Evolutionary conservation across 2,329 filamentous ascomycete genomes (phyloP).

Genomic region (Madurella fahalii): DNA sequence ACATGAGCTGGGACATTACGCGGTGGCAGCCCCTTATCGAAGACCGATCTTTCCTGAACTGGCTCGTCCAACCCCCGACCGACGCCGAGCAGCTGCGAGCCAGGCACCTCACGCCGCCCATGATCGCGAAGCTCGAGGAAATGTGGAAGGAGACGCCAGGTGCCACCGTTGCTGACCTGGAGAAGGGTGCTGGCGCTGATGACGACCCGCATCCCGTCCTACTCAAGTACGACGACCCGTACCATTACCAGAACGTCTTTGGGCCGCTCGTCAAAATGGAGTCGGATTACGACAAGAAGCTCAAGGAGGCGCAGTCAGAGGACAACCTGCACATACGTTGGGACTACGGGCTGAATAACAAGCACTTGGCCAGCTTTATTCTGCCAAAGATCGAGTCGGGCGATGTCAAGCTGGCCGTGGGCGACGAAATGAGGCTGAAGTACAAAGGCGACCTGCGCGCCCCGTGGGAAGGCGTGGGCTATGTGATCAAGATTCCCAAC

Average conservation of each 20-base stretch:
- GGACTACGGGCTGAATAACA: constrained; percentile 95
- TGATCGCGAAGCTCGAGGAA: constrained; percentile 94
- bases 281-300: constrained; percentile 96
- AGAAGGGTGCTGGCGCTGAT: constrained; percentile 86
- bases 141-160: constrained; percentile 95
- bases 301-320: constrained; percentile 97
- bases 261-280: constrained; percentile 98
- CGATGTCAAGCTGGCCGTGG: constrained; percentile 95
- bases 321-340: constrained; percentile 91
- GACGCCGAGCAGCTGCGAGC: constrained; percentile 96
- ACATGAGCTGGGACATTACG: constrained; percentile 99
- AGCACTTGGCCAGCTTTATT: constrained; percentile 91
- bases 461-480: constrained; percentile 95
- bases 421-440: constrained; percentile 95
- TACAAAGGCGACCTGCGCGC: constrained; percentile 92
- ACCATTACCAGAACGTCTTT: constrained; percentile 98
- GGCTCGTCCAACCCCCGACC: constrained; percentile 84
- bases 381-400: constrained; percentile 95
- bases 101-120: constrained; percentile 85
- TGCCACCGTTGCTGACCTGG: constrained; percentile 84
- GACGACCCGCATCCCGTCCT: constrained; percentile 92
- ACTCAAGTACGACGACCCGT: constrained; percentile 92
- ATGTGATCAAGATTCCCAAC: constrained; percentile 99
- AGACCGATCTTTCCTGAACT: constrained; percentile 88
- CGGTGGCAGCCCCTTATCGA: constrained; percentile 97